Percentiles rank a stretch among this genome's conserved stretches.
These are phyloP conservation scores for Penicillium sp. DNA, from an alignment of 2,329 filamentous ascomycete genomes.

Conservation along the genomic window DNA sequence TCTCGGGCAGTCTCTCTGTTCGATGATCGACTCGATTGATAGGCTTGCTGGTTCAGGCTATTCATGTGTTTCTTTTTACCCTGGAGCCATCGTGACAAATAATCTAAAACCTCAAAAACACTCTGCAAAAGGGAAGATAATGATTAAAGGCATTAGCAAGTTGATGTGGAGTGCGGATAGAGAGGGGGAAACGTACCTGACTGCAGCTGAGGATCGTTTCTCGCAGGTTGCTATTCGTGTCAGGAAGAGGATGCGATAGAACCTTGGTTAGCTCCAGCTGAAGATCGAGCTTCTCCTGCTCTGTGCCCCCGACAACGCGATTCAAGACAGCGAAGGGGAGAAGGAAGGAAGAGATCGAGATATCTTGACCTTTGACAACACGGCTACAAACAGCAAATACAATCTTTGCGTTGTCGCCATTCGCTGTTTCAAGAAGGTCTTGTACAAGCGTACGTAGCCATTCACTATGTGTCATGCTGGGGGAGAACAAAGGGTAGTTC, in stretches of 20 bases:
- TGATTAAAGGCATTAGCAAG: slow-evolving; percentile 6
- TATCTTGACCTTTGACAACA: slow-evolving; percentile 82
- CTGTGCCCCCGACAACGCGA: slow-evolving; percentile 73
- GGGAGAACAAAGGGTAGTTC: slow-evolving; percentile 78
- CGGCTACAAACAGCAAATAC: slow-evolving; percentile 82
- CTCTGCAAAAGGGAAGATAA: slow-evolving; percentile 56
- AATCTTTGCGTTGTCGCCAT: slow-evolving; percentile 72
- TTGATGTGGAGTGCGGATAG: background rate
- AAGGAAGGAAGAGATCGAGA: slow-evolving; percentile 84
- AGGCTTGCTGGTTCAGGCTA: slow-evolving; percentile 30
- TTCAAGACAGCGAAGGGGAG: slow-evolving; percentile 87
- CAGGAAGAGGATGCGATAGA: slow-evolving; percentile 65
- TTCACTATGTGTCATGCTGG: slow-evolving; percentile 69
- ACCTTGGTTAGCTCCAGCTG: slow-evolving; percentile 75
- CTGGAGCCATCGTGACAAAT: slow-evolving; percentile 87
- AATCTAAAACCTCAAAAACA: slow-evolving; percentile 88
- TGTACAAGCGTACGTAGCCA: slow-evolving; percentile 84
- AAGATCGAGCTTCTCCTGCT: slow-evolving; percentile 67
- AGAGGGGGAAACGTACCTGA: slow-evolving; percentile 64
- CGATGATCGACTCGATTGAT: slow-evolving; percentile 32
- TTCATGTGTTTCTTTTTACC: slow-evolving; percentile 65
- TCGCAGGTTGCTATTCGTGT: slow-evolving; percentile 61
- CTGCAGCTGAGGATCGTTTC: slow-evolving; percentile 84
- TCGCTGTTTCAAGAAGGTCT: slow-evolving; percentile 78
- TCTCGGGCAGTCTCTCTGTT: slow-evolving; percentile 34